Conservation (phyloP, 23 red algal genomes). For the Gracilaria vermiculophylla region DNA sequence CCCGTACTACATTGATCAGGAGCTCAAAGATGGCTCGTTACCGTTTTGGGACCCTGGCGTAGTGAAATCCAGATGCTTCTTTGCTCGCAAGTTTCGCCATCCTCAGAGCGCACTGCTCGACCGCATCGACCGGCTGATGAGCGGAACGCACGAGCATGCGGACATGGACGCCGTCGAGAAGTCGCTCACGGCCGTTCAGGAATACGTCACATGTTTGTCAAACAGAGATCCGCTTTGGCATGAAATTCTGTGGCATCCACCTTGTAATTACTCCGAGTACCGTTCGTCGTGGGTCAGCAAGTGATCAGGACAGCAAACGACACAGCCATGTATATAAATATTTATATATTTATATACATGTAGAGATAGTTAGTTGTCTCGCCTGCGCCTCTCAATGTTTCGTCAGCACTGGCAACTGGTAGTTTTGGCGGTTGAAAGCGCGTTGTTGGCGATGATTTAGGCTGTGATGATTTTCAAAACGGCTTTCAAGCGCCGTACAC, state of each 20-base stretch:
- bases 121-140: slow-evolving; percentile 54
- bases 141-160: slow-evolving; percentile 21
- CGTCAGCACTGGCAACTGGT: no score
- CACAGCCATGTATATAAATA: no score
- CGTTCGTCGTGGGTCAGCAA: neutral
- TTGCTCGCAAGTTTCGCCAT: slow-evolving; percentile 73
- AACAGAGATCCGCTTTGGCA: neutral
- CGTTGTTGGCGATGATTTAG: no score
- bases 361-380: neutral
- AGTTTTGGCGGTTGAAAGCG: no score
- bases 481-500: no score
- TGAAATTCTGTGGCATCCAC: slow-evolving; percentile 15
- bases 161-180: slow-evolving; percentile 19
- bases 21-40: slow-evolving; percentile 1
- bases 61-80: slow-evolving; percentile 35
- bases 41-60: slow-evolving; percentile 45
- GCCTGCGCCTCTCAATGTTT: no score
- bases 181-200: neutral
- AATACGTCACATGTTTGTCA: slow-evolving; percentile 20
- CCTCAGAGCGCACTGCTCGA: slow-evolving; percentile 68
- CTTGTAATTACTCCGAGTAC: slow-evolving; percentile 2
- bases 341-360: no score
- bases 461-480: no score
- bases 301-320: no score
- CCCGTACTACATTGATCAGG: slow-evolving; percentile 60